These are phyloP conservation scores for Psilocybe sp. DNA, from an alignment of 768 basidiomycete genomes.

Conservation along the genomic window DNA sequence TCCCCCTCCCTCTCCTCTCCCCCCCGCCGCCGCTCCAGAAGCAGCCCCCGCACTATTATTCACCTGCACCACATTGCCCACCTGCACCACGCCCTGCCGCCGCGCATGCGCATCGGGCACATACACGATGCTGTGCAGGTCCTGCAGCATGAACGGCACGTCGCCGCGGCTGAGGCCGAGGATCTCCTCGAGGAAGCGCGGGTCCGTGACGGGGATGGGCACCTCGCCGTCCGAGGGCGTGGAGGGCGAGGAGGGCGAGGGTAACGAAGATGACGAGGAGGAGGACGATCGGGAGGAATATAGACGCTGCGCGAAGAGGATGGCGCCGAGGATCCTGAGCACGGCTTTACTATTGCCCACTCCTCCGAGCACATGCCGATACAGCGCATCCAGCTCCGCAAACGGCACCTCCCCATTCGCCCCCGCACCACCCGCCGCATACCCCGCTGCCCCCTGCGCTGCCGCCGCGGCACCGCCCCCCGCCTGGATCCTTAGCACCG, in stretches of 20 bases:
- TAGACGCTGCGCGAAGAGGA: conserved; percentile 17
- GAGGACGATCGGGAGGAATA: conserved; percentile 14
- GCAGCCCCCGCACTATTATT: background rate
- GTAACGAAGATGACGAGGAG: too few relatives aligned
- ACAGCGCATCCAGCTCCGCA: conserved; percentile 22
- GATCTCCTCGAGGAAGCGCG: conserved; percentile 23
- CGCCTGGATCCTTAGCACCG: conserved; percentile 14
- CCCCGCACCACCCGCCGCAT: too few relatives aligned
- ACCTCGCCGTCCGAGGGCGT: conserved; percentile 12
- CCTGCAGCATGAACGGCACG: conserved; percentile 20
- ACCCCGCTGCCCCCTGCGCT: too few relatives aligned
- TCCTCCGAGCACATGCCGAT: conserved; percentile 18
- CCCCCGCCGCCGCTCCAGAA: background rate
- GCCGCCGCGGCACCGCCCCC: too few relatives aligned
- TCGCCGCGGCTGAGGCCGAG: conserved; percentile 23
- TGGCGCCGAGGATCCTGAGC: conserved; percentile 21
- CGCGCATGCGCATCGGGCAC: conserved; percentile 18
- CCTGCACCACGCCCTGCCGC: background rate
- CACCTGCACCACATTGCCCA: background rate
- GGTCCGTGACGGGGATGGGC: conserved; percentile 21
- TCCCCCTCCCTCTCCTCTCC: background rate
- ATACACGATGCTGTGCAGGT: conserved; percentile 22
- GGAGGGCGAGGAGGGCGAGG: too few relatives aligned
- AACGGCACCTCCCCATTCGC: conserved; percentile 19
- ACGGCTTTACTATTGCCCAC: conserved; percentile 23